phyloP scores from a whole-genome alignment of 208 protist genomes.

The Endotrypanum monterogeii region DNA sequence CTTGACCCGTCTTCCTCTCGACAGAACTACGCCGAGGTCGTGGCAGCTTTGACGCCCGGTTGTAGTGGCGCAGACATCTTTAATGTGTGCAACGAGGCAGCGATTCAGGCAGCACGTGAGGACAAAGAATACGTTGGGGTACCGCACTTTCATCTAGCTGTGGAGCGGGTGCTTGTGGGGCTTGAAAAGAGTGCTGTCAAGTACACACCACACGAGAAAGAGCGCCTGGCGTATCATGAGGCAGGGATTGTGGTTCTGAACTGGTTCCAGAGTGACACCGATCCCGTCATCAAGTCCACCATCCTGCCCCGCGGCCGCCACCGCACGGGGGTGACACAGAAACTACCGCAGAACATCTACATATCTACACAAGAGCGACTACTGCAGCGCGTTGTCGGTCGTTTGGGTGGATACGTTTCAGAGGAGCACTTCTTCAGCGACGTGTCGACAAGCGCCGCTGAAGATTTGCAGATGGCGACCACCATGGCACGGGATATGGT shows the following conservation, averaged over 20 bases:
- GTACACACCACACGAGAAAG: conserved; percentile 69
- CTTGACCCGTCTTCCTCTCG: conserved; percentile 54
- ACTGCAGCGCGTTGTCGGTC: conserved; percentile 58
- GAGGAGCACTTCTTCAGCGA: conserved; percentile 96
- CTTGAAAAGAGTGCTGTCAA: conserved; percentile 93
- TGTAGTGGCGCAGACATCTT: conserved; percentile 98
- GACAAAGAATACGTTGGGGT: conserved; percentile 64
- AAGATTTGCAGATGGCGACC: conserved; percentile 91
- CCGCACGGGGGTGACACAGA: conserved; percentile 77
- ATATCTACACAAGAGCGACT: conserved; percentile 81
- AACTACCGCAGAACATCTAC: conserved; percentile 77
- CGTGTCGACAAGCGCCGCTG: conserved; percentile 84
- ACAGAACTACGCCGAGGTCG: conserved; percentile 56
- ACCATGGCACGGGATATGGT: conserved; percentile 80
- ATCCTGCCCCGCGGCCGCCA: conserved; percentile 81
- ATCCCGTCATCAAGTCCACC: conserved; percentile 94
- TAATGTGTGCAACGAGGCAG: conserved; percentile 98
- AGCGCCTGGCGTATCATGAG: conserved; percentile 94
- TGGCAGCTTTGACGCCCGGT: conserved; percentile 91
- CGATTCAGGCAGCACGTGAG: conserved; percentile 93
- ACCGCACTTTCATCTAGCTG: conserved; percentile 92
- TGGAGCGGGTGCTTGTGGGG: conserved; percentile 96
- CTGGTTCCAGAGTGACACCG: conserved; percentile 91
- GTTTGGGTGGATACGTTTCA: conserved; percentile 92
- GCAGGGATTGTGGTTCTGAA: conserved; percentile 90